Evolutionary conservation across 2,329 filamentous ascomycete species (phyloP).

Genomic region (Diaporthe sp.): DNA sequence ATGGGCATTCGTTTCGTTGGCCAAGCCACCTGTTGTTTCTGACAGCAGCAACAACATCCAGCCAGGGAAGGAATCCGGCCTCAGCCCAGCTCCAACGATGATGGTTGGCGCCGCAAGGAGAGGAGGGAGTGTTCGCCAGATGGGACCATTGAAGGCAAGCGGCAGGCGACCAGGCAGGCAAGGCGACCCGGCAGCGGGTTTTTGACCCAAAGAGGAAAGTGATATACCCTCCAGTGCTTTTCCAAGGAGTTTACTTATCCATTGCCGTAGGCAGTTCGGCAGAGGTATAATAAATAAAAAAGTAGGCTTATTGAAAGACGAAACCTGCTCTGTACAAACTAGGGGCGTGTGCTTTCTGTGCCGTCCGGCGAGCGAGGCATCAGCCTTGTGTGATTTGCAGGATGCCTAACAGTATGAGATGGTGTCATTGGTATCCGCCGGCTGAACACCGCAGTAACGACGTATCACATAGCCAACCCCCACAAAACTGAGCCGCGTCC

Average conservation of each 20-base stretch:
- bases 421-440: not conserved
- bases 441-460: conserved; percentile 11
- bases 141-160: conserved; percentile 8
- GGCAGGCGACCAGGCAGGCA: conserved; percentile 6
- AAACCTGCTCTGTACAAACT: not conserved
- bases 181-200: conserved; percentile 15
- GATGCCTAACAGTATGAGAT: not conserved
- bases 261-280: not conserved
- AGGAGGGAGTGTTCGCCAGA: conserved; percentile 21
- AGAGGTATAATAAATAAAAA: not conserved
- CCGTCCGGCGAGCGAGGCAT: conserved; percentile 13
- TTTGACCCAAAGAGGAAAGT: conserved; percentile 11
- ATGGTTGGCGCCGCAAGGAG: conserved; percentile 3
- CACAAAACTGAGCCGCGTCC: conserved; percentile 19
- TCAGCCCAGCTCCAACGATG: not conserved
- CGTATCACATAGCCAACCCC: not conserved
- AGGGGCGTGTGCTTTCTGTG: conserved; percentile 13
- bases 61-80: not conserved
- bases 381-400: conserved; percentile 8
- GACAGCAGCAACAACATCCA: conserved; percentile 13
- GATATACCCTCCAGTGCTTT: not conserved
- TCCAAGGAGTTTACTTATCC: too few relatives aligned
- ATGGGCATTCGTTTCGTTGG: conserved; percentile 18
- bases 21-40: conserved; percentile 29
- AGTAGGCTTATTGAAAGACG: not conserved